These are phyloP conservation scores for Diplogelasinospora grovesii DNA, from an alignment of 495 filamentous ascomycete genomes.

Conservation along the genomic window DNA sequence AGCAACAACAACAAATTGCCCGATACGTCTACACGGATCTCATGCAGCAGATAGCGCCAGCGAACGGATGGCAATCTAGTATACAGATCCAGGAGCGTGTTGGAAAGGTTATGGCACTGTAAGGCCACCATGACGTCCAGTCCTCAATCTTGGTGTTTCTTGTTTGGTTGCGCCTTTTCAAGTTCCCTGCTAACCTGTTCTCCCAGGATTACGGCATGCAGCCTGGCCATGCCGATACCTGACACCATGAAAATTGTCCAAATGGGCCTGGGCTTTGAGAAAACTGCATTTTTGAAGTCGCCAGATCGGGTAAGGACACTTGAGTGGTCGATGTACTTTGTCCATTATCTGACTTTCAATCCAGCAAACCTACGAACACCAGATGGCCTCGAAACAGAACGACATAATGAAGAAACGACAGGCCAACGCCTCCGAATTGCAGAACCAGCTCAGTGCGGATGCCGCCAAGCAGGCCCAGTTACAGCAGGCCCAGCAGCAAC, in stretches of 20 bases:
- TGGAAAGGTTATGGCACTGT: slow-evolving; percentile 31
- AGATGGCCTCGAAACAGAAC: slow-evolving; percentile 19
- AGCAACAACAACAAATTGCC: slow-evolving; percentile 18
- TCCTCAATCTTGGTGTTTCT: background rate
- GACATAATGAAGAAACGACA: slow-evolving; percentile 37
- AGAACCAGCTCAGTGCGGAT: slow-evolving; percentile 34
- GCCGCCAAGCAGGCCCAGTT: slow-evolving; percentile 36
- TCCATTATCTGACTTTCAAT: slow-evolving; percentile 2
- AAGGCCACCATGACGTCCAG: slow-evolving; percentile 10
- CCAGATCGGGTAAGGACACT: slow-evolving; percentile 35
- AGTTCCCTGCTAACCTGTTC: too few species aligned
- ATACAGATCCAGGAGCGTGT: slow-evolving; percentile 24
- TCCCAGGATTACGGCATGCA: background rate
- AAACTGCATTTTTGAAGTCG: slow-evolving; percentile 33
- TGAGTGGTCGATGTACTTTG: background rate
- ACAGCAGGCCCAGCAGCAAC: slow-evolving; percentile 23
- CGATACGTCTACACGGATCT: slow-evolving; percentile 14
- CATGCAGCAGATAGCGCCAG: slow-evolving; percentile 16
- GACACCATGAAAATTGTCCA: too few species aligned
- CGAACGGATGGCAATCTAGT: slow-evolving; percentile 28
- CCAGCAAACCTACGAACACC: slow-evolving; percentile 34
- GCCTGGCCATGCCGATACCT: too few species aligned
- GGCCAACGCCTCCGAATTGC: slow-evolving; percentile 33
- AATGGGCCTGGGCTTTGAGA: slow-evolving; percentile 35
- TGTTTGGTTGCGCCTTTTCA: too few species aligned